Percentiles rank a stretch among this genome's conserved stretches.
These are phyloP conservation scores for Globisporangium paddicum DNA, from an alignment of 352 stramenopile species.

Conservation along the genomic window DNA sequence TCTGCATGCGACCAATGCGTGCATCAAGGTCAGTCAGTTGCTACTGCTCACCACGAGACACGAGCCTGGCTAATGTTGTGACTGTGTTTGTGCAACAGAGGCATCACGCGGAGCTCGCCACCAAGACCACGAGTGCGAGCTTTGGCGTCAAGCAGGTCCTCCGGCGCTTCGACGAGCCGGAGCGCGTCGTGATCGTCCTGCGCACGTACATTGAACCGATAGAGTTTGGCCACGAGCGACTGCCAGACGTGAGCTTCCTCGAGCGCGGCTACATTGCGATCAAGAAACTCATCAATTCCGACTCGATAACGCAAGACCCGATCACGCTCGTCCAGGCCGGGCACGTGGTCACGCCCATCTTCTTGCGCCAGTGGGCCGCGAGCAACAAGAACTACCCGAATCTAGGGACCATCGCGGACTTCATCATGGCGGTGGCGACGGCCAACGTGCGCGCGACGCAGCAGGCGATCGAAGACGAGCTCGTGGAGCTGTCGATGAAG, in stretches of 20 bases:
- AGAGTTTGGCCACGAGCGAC: slow-evolving; percentile 35
- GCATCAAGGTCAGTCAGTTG: not conserved
- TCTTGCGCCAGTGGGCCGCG: not conserved
- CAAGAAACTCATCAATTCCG: slow-evolving; percentile 22
- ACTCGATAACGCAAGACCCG: too few relatives aligned
- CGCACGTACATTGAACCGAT: slow-evolving; percentile 50
- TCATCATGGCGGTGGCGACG: slow-evolving; percentile 31
- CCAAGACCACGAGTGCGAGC: slow-evolving; percentile 31
- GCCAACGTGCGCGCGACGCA: slow-evolving; percentile 15
- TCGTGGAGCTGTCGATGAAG: too few relatives aligned
- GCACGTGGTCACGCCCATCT: slow-evolving; percentile 21
- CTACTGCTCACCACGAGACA: too few relatives aligned
- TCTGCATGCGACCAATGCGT: not conserved
- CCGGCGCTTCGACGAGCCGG: not conserved
- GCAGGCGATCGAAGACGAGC: slow-evolving; percentile 47
- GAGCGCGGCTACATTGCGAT: slow-evolving; percentile 1
- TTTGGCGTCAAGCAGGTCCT: too few relatives aligned
- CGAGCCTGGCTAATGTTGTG: not conserved
- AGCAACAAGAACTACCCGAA: slow-evolving; percentile 12
- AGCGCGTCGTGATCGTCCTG: slow-evolving; percentile 3
- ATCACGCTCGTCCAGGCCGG: slow-evolving; percentile 18
- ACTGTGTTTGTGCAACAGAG: too few relatives aligned
- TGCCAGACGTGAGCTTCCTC: slow-evolving; percentile 27
- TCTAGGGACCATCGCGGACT: slow-evolving; percentile 29
- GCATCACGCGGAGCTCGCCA: slow-evolving; percentile 26